Evolutionary conservation across 192 early-diverging fungal species (phyloP).

Genomic region (Backusella westeae): DNA sequence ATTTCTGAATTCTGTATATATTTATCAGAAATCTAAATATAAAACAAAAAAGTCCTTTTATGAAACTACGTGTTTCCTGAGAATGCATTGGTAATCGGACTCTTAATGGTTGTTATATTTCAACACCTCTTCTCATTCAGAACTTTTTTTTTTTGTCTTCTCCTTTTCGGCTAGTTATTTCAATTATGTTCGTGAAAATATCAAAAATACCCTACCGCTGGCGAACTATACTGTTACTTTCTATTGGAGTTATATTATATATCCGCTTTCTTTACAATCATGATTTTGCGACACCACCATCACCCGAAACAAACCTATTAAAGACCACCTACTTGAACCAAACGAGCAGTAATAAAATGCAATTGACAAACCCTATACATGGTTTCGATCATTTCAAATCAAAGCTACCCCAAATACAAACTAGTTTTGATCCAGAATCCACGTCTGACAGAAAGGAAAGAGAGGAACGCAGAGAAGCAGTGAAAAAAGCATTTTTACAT

Average conservation of each 20-base stretch:
- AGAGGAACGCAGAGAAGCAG: slow-evolving; percentile 34
- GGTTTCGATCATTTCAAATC: slow-evolving; percentile 11
- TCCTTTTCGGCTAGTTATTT: not conserved
- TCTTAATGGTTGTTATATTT: not conserved
- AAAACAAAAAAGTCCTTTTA: not conserved
- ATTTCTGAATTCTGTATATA: not conserved
- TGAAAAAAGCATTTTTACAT: slow-evolving; percentile 60
- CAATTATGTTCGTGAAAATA: not conserved
- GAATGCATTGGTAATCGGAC: not conserved
- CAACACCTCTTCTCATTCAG: not conserved
- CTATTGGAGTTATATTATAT: not conserved
- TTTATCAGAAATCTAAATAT: not conserved
- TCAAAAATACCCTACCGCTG: slow-evolving; percentile 1
- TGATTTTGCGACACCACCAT: not conserved
- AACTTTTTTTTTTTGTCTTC: not conserved
- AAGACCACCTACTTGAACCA: not conserved
- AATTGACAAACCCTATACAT: not conserved
- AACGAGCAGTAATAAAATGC: not conserved
- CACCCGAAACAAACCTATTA: not conserved
- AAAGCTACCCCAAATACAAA: slow-evolving; percentile 18
- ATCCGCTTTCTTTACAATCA: not conserved
- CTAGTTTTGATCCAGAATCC: not conserved
- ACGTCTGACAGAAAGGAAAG: not conserved
- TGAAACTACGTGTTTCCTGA: not conserved
- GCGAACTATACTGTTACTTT: not conserved